Evolutionary conservation across 2,329 filamentous ascomycete species (phyloP), one percentile per base, ranked within the genome.

Genomic region (Rhynchosporium agropyri): DNA sequence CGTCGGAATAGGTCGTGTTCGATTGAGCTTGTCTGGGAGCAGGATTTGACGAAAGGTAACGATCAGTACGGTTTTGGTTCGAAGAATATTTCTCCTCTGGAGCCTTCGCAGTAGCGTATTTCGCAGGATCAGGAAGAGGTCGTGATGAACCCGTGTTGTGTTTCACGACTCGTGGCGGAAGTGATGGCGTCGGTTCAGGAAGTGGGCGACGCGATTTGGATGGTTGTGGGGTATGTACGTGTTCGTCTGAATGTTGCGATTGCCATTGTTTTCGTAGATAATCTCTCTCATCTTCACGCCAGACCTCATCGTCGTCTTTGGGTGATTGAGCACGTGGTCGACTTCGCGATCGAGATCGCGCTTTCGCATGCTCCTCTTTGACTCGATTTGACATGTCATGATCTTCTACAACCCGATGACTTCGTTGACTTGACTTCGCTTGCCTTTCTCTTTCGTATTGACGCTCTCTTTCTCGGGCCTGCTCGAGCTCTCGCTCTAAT

Each of bases 401-500:
- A 45, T 72, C 68, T 58, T 74, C 70, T 3, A 71, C 54, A 9
- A 38, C 63, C 40, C 73, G 66, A 9, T 65, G 72, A 36, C 64
- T 67, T 15, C 67, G 65, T 20, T 64, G 56, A 45, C 64, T 64
- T 26, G 69, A 33, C 59, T 82, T 77, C 31, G 83, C 81, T 65
- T 86, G 81, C 12, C 86, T 80, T 72, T 88, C 86, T 29, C 76
- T 77, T 70, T 88, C 81, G 70, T 89, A 89, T 69, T 84, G 81
- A 45, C 80, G 80, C 72, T 91, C 88, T 50, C 88, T 81, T 67
- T 88, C 85, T 67, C 87, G 84, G 13, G 89, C 88, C 70, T 85
- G 81, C 70, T 87, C 85, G 0, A 91, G 80, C 72, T 91, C 84
- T 38, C 82, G 81, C 77, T 98, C 94, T 4, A 98, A 81, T 74